Evolutionary conservation across 1,284 basidiomycete genomes (phyloP).

Genomic region (Inonotus obliquus): DNA sequence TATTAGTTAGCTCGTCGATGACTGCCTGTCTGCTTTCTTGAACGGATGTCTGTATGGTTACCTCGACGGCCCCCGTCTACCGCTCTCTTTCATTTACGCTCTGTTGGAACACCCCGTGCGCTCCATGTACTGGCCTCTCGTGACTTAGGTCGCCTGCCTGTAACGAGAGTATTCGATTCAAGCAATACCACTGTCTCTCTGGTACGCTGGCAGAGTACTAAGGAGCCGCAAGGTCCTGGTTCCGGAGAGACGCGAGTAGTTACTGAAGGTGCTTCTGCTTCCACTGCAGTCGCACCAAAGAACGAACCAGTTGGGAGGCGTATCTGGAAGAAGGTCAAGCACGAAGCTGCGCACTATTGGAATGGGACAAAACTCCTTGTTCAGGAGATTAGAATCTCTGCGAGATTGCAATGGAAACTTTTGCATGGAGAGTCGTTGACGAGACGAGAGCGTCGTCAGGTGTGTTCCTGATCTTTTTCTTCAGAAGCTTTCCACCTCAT

Average conservation of each 20-base stretch:
- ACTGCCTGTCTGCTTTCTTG: neutral
- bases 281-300: slow-evolving; percentile 31
- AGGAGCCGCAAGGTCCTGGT: slow-evolving; percentile 19
- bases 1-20: slow-evolving; percentile 5
- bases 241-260: slow-evolving; percentile 21
- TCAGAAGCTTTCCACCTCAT: neutral
- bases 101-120: slow-evolving; percentile 10
- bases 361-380: slow-evolving; percentile 92
- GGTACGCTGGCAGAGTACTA: slow-evolving; percentile 16
- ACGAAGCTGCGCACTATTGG: slow-evolving; percentile 97
- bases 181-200: neutral
- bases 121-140: slow-evolving; percentile 24
- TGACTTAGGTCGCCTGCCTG: slow-evolving; percentile 20
- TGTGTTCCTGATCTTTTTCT: slow-evolving; percentile 30
- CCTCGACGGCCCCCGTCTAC: slow-evolving; percentile 46
- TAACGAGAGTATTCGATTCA: neutral
- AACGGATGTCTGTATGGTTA: slow-evolving; percentile 59
- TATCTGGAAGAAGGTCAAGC: slow-evolving; percentile 90
- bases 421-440: slow-evolving; percentile 90
- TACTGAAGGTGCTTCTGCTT: slow-evolving; percentile 36
- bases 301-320: slow-evolving; percentile 53
- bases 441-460: slow-evolving; percentile 90
- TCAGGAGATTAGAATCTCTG: slow-evolving; percentile 90
- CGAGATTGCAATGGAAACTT: slow-evolving; percentile 87
- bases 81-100: slow-evolving; percentile 30